Base-by-base conservation (phyloP, 2,329 filamentous ascomycete species). In the Trichophyton simii region DNA sequence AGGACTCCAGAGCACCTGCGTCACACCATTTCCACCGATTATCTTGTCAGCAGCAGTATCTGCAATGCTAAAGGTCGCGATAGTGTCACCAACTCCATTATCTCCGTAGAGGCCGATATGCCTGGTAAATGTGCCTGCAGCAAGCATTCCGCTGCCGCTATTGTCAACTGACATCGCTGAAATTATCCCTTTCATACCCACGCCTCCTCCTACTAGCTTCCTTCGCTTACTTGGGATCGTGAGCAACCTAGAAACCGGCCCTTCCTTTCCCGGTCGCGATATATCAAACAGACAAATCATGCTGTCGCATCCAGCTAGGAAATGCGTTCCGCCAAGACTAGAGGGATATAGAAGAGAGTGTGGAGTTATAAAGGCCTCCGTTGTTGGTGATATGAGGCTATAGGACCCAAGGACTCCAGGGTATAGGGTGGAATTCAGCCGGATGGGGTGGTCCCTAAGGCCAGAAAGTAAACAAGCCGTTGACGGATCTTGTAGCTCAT, bases 71-170 rank as follows among this genome's bases (percentile, higher is more conserved):
- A 85, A 84, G 1, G 78, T 76, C 0, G 80, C 79, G 8, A 82
- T 69, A 36, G 76, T 76, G 28, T 78, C 73, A 1, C 81, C 81
- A 22, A 71, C 69, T 2, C 80, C 78, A 63, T 77, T 74, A 1
- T 74, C 69, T 46, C 76, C 80, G 66, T 83, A 86, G 6, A 87
- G 68, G 1, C 78, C 83, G 9, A 87, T 67, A 20, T 79, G 72
- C n/a, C 82, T 75, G 2, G 78, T 78, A 46, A 80, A 80, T 0
- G 82, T 82, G 3, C 83, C 84, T 0, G 81, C 81, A 18, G 83
- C 83, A 5, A 83, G 72, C 0, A 84, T 68, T 0, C 78, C 76
- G 31, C 79, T 75, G 11, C 67, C 70, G 3, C 67, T 66, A 2
- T 72, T 68, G 52, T 76, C 77, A 50, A 82, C 69, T 1, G 73